Conservation (phyloP, 768 basidiomycete species). For the Trametes elegans region DNA sequence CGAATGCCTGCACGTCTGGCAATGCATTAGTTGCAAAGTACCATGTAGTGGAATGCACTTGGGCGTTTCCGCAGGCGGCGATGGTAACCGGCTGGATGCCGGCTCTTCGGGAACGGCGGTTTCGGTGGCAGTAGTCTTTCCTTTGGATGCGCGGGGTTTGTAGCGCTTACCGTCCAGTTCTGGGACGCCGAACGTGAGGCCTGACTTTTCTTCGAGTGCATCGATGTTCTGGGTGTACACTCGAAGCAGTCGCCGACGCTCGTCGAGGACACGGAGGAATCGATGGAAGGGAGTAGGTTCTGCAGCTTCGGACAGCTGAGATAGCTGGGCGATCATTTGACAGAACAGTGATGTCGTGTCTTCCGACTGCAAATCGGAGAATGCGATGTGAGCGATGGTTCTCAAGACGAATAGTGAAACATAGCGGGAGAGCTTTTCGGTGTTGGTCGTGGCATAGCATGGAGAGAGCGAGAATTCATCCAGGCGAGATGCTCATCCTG, state of each 20-base stretch:
- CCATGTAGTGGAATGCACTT: conserved; percentile 91
- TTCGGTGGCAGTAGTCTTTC: conserved; percentile 22
- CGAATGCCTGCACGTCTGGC: conserved; percentile 75
- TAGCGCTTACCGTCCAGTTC: conserved; percentile 57
- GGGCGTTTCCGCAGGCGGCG: conserved; percentile 59
- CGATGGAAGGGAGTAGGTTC: conserved; percentile 80
- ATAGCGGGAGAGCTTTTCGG: neutral
- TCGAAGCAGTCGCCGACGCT: conserved; percentile 71
- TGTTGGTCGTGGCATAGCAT: too few species aligned
- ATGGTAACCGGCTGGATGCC: conserved; percentile 38
- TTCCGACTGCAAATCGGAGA: conserved; percentile 52
- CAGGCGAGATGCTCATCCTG: too few species aligned
- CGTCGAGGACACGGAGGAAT: conserved; percentile 71
- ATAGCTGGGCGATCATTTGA: conserved; percentile 86
- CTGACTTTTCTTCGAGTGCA: conserved; percentile 82
- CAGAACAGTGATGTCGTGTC: conserved; percentile 75
- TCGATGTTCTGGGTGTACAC: conserved; percentile 97
- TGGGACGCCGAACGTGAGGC: conserved; percentile 84
- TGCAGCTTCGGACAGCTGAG: conserved; percentile 67
- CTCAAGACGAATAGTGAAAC: neutral
- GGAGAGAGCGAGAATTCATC: too few species aligned
- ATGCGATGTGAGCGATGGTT: neutral
- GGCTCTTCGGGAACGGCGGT: neutral
- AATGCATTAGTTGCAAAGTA: conserved; percentile 75
- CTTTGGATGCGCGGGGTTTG: conserved; percentile 47